Evolutionary conservation across 148 eudicot species (phyloP), one percentile per base, ranked within the genome.

Genomic region (Chenopodium album): DNA sequence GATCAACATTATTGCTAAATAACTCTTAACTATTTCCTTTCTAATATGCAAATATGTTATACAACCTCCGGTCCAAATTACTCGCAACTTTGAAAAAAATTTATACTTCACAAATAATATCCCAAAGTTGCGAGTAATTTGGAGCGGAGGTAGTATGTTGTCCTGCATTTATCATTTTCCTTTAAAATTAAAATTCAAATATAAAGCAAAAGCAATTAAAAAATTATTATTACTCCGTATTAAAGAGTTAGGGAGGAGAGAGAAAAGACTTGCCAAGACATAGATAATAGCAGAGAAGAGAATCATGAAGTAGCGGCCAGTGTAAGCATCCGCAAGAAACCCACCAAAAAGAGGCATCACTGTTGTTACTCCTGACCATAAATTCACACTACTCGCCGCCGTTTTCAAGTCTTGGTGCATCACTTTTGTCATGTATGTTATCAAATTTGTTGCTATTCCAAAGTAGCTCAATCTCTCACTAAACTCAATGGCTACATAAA

Each of bases 391-490:
- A 56, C 84, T 91, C 11, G 88, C 98, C 14, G 98, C 93, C 6
- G 95, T 90, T 85, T 88, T 81, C 31, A 92, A 82, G 87, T 92
- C 98, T 86, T 89, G 89, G 72, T 91, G 92, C 84, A 94, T 85
- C 82, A 92, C 94, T 80, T 85, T 87, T 23, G 95, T 92, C 47
- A 94, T 89, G 74, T 94, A 94, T 76, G 90, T 89, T 82, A 94
- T 89, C 80, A 94, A 78, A 69, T 94, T 94, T 85, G 92, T 80
- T 74, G 90, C 91, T 75, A 94, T 83, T 26, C 97, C 97, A 78
- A 93, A 93, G 86, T 91, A 91, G 73, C 92, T 89, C 82, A 94
- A 69, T 84, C 92, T 92, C 86, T 94, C 98, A 75, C 94, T 89
- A 78, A 93, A 93, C 88, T 93, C 98, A 46, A 93, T 91, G 72